These are phyloP conservation scores for Solanum hybrid DNA, from an alignment of 305 asterid genomes.

Conservation along the genomic window DNA sequence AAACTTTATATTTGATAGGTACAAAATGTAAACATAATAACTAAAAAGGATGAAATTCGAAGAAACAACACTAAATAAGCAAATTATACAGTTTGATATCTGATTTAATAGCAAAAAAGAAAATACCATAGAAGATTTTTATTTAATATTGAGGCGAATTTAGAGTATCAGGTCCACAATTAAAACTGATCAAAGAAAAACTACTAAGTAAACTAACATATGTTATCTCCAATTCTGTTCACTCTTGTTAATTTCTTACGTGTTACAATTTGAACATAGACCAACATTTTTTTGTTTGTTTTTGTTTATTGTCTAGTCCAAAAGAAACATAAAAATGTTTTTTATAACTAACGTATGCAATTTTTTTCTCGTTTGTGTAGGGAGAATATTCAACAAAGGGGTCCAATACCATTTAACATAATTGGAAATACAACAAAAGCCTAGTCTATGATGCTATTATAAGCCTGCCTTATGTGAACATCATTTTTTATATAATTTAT, in stretches of 20 bases:
- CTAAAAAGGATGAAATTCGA: neutral
- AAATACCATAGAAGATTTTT: neutral
- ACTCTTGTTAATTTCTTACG: neutral
- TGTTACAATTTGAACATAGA: neutral
- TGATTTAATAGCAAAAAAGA: neutral
- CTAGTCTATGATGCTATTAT: neutral
- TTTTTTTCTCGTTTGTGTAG: neutral
- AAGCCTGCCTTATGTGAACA: neutral
- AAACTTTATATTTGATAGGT: neutral
- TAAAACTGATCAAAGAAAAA: neutral
- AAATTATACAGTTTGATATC: neutral
- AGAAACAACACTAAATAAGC: neutral
- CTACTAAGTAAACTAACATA: neutral
- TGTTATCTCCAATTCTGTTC: neutral
- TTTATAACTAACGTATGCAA: neutral
- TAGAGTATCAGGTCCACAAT: neutral
- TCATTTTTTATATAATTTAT: neutral
- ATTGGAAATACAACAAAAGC: neutral
- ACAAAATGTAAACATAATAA: neutral
- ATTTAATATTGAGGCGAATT: neutral
- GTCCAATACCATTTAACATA: neutral
- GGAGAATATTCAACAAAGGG: neutral
- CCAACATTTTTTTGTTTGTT: neutral
- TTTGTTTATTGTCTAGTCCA: neutral
- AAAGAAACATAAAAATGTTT: neutral